Evolutionary conservation across 306 rosid genomes (phyloP), one percentile per base, ranked within the genome.

Genomic region (Cajanus cajan): DNA sequence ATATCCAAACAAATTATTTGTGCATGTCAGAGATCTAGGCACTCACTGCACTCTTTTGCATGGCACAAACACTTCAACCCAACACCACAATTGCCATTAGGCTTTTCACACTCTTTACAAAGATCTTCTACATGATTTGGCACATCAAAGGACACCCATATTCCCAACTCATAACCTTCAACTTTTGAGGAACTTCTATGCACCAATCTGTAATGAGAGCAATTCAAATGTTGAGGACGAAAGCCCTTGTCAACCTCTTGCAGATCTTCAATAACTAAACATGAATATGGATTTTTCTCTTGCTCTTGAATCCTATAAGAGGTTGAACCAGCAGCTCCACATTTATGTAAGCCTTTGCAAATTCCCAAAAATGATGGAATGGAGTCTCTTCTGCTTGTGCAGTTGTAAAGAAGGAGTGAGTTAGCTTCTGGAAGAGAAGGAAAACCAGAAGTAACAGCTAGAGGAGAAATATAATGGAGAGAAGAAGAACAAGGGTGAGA

Each of bases 331-430:
- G 54, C 59, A 28, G n/a, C 12, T 18, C 77, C 77, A 72, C 37
- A 72, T 21, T 54, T 12, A 54, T 39, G 25, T n/a, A 74, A 22
- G 24, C 80, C 66, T 31, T 62, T 77, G 81, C 76, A 78, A 36
- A 36, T 80, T 28, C 45, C 47, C 22, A 58, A 7, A 12, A 34
- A 39, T 64, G 83, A 63, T 34, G 84, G 64, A 10, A 71, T 28
- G 36, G 82, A 58, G 12, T 64, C 68, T 25, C 12, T 70, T 78
- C 3, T 40, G 34, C 61, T 76, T 73, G 86, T 76, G 89, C 90
- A 88, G 69, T 90, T 74, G 82, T 6, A 50, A 75, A 90, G 91
- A 36, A 88, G 74, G 36, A 86, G 82, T 31, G 88, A 86, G 78
- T 50, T 81, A 4, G 77, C 82, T 8, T 45, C 47, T 51, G 83